A percentile compares a stretch with the other conserved stretches of the same genome.
These are phyloP conservation scores for Xylaria flabelliformis DNA, from an alignment of 495 filamentous ascomycete genomes.

Conservation along the genomic window DNA sequence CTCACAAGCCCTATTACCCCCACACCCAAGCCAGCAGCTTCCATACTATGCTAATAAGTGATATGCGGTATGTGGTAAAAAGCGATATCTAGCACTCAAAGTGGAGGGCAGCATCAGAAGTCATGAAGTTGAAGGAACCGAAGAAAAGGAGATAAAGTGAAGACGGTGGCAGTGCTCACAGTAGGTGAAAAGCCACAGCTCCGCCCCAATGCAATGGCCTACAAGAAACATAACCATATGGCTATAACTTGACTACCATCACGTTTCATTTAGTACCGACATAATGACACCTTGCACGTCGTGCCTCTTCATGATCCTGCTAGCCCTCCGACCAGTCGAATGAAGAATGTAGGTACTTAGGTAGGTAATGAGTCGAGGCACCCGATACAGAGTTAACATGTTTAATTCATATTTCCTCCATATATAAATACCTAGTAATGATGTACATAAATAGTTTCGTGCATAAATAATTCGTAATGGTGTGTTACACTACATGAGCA, in stretches of 20 bases:
- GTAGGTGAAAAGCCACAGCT: neutral
- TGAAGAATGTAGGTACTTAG: no score
- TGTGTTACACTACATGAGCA: neutral
- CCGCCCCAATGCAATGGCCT: neutral
- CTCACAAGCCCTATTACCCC: constrained; percentile 27
- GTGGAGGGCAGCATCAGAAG: neutral
- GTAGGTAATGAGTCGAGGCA: neutral
- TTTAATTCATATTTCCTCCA: neutral
- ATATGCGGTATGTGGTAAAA: neutral
- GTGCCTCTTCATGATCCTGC: neutral
- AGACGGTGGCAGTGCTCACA: neutral
- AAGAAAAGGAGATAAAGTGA: neutral
- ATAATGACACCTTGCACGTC: neutral
- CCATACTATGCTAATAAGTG: constrained; percentile 1
- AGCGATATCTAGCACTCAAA: neutral
- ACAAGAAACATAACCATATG: neutral
- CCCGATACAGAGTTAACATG: neutral
- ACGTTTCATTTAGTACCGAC: no score
- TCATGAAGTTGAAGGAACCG: neutral
- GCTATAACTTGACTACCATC: no score
- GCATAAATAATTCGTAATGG: neutral
- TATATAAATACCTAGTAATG: neutral
- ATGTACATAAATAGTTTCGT: neutral
- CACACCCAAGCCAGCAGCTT: constrained; percentile 4
- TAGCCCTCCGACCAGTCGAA: no score